Conservation (phyloP, 2,329 filamentous ascomycete species). For the Gnomoniopsis sp. region DNA sequence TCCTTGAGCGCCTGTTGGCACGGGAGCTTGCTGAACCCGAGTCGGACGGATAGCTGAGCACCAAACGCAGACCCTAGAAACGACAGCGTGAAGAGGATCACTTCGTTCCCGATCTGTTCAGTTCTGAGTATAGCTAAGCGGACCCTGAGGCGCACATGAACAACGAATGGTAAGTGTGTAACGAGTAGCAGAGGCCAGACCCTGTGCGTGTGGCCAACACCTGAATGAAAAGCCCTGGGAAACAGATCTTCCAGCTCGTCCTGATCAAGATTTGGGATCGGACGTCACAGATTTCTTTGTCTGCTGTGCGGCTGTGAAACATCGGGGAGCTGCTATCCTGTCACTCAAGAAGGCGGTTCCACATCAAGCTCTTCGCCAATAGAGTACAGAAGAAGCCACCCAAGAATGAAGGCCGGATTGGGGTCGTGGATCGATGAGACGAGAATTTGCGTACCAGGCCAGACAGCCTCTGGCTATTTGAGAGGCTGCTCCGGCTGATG, state of each 20-base stretch:
- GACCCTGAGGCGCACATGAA: constrained; percentile 5
- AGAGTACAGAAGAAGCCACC: neutral
- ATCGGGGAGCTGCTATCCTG: constrained; percentile 26
- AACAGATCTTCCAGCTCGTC: constrained; percentile 9
- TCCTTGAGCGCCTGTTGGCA: constrained; percentile 16
- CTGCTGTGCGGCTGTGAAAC: constrained; percentile 30
- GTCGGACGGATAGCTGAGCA: constrained; percentile 15
- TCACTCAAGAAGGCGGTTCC: constrained; percentile 17
- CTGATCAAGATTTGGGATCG: constrained; percentile 7
- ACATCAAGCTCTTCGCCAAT: constrained; percentile 4
- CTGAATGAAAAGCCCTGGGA: constrained; percentile 2
- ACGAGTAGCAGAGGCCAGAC: constrained; percentile 8
- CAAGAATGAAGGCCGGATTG: neutral
- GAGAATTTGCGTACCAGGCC: neutral
- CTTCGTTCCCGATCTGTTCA: neutral
- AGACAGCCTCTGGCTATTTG: neutral
- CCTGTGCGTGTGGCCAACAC: constrained; percentile 3
- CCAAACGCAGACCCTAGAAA: constrained; percentile 10
- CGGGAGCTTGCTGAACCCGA: constrained; percentile 20
- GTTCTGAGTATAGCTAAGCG: constrained; percentile 2
- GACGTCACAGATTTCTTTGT: constrained; percentile 29
- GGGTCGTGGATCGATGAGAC: neutral
- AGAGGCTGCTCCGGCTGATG: neutral
- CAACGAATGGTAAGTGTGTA: constrained; percentile 9
- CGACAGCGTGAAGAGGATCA: constrained; percentile 2